Conservation (phyloP, 2,329 filamentous ascomycete genomes). For the Aspergillus sp. region DNA sequence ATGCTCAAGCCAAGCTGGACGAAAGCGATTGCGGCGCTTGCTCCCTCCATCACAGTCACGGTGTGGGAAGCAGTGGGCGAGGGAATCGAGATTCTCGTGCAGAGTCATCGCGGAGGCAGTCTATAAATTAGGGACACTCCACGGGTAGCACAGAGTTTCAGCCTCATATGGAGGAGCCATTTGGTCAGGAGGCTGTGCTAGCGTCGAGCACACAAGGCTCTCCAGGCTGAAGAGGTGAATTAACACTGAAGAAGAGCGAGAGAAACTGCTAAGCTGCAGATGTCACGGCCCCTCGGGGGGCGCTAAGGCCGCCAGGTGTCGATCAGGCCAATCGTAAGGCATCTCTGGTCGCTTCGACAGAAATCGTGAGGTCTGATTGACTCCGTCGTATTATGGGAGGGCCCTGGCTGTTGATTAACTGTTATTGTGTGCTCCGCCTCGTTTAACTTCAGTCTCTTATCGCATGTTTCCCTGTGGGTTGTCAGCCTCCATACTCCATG, state of each 20-base stretch:
- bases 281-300: neutral
- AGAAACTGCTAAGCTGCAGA: neutral
- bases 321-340: too few species aligned
- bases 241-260: neutral
- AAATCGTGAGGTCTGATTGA: too few species aligned
- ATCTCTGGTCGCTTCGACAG: too few species aligned
- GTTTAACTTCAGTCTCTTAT: too few species aligned
- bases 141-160: neutral
- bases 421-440: too few species aligned
- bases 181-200: neutral
- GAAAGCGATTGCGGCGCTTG: neutral
- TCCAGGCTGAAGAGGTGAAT: neutral
- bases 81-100: neutral
- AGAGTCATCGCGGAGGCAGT: neutral
- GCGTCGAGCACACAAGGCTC: neutral
- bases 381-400: too few species aligned
- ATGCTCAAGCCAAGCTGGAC: neutral
- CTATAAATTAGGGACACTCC: neutral
- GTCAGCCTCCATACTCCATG: too few species aligned
- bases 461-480: too few species aligned
- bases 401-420: too few species aligned
- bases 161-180: neutral
- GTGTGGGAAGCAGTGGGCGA: neutral
- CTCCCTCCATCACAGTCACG: neutral
- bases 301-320: neutral